Percentiles rank a stretch among this genome's conserved stretches.
Evolutionary conservation across 441 rosid species (phyloP).

Genomic region (Breynia disticha): DNA sequence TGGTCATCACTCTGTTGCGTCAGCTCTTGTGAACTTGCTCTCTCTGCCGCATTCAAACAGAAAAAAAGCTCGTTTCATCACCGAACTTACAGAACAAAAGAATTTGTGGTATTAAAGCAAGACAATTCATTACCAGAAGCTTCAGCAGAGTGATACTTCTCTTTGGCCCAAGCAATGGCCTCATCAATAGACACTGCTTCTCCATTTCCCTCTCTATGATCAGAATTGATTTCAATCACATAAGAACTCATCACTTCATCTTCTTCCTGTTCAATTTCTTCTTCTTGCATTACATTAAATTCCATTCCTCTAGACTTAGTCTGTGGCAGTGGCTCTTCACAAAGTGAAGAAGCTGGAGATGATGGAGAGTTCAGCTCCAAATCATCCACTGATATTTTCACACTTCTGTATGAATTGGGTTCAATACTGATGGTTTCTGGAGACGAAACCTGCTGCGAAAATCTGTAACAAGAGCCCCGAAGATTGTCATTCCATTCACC

Average conservation of each 20-base stretch:
- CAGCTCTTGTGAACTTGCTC: constrained; percentile 12
- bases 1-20: constrained; percentile 10
- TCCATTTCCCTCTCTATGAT: constrained; percentile 26
- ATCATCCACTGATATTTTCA: constrained; percentile 40
- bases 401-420: constrained; percentile 40
- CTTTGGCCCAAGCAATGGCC: constrained; percentile 95
- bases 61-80: not conserved
- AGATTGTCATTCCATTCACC: constrained; percentile 20
- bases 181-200: constrained; percentile 72
- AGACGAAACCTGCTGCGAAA: constrained; percentile 40
- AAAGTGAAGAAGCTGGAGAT: constrained; percentile 59
- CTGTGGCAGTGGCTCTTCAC: constrained; percentile 37
- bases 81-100: not conserved
- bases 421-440: constrained; percentile 63
- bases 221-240: constrained; percentile 77
- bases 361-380: constrained; percentile 60
- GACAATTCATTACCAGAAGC: constrained; percentile 19
- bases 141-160: constrained; percentile 40
- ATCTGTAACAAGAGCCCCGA: constrained; percentile 31
- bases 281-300: constrained; percentile 17
- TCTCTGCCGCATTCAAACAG: constrained; percentile 24
- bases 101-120: constrained; percentile 1
- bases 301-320: constrained; percentile 4
- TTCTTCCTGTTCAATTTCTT: constrained; percentile 33
- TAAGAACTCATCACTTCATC: constrained; percentile 71